Evolutionary conservation across 371 early-diverging fungal genomes (phyloP).

Genomic region (Mucor plumbeus): DNA sequence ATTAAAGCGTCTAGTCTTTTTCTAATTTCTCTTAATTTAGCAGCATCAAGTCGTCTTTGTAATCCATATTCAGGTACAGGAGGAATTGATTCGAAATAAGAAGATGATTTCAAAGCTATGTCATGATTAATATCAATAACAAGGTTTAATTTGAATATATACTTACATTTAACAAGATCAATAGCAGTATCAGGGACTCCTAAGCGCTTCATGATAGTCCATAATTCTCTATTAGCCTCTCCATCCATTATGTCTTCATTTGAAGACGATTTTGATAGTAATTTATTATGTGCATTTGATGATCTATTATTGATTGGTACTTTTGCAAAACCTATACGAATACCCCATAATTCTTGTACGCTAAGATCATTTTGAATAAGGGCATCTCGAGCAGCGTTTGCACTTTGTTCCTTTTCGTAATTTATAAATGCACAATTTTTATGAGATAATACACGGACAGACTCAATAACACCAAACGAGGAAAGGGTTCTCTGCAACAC

Average conservation of each 20-base stretch:
- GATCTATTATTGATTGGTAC: slow-evolving; percentile 55
- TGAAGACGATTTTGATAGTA: not conserved
- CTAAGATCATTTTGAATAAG: slow-evolving; percentile 85
- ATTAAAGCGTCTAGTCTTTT: slow-evolving; percentile 74
- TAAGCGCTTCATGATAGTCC: slow-evolving; percentile 38
- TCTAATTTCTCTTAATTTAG: slow-evolving; percentile 84
- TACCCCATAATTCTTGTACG: slow-evolving; percentile 73
- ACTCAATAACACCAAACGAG: slow-evolving; percentile 87
- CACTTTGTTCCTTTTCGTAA: slow-evolving; percentile 85
- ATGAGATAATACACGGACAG: slow-evolving; percentile 94
- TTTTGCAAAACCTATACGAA: slow-evolving; percentile 92
- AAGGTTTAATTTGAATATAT: not conserved
- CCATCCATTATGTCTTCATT: slow-evolving; percentile 19
- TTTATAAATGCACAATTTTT: slow-evolving; percentile 98
- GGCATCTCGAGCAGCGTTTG: slow-evolving; percentile 83
- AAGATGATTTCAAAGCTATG: slow-evolving; percentile 21
- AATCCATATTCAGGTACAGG: slow-evolving; percentile 72
- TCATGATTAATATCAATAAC: not conserved
- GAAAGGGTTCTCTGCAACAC: slow-evolving; percentile 76
- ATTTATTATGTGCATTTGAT: slow-evolving; percentile 3
- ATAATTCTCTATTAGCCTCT: slow-evolving; percentile 15
- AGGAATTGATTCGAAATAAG: slow-evolving; percentile 73
- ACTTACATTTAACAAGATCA: slow-evolving; percentile 21
- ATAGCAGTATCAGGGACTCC: slow-evolving; percentile 30
- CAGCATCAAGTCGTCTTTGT: slow-evolving; percentile 75